Percentiles rank a stretch among this genome's conserved stretches.
Conservation (phyloP, 208 protist genomes). For the Jaenimonas drosophilae region DNA sequence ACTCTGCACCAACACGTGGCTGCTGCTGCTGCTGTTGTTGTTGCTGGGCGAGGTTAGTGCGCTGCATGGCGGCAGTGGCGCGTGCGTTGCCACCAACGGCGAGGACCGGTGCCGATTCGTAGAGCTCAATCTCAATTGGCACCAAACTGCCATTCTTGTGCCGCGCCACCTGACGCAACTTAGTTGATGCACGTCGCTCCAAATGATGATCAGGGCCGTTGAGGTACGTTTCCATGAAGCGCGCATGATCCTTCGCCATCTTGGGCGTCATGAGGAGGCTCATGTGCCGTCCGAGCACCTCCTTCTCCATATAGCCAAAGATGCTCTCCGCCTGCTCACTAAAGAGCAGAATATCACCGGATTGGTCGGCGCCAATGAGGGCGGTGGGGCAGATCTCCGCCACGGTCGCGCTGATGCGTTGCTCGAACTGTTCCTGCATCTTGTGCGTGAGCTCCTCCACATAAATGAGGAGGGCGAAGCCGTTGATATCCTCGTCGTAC, state of each 20-base stretch:
- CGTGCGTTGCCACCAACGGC: neutral
- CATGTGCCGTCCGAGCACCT: constrained; percentile 10
- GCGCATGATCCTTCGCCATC: constrained; percentile 7
- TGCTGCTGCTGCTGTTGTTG: neutral
- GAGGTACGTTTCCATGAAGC: too few species aligned
- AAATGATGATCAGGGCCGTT: too few species aligned
- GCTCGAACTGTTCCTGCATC: constrained; percentile 8
- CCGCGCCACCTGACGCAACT: neutral
- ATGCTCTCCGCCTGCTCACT: constrained; percentile 8
- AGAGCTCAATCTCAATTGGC: constrained; percentile 5
- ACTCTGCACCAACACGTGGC: neutral
- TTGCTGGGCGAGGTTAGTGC: too few species aligned
- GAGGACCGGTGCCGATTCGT: constrained; percentile 5
- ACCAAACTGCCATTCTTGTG: constrained; percentile 2
- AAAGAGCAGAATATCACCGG: constrained; percentile 11
- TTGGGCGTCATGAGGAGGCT: constrained; percentile 19
- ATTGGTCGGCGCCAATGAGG: constrained; percentile 7
- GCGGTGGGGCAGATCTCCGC: constrained; percentile 3
- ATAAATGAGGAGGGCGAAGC: constrained; percentile 1
- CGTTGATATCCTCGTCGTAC: neutral
- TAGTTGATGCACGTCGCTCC: too few species aligned
- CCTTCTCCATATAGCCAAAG: constrained; percentile 8
- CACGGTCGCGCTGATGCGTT: constrained; percentile 7
- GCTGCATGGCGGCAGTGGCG: neutral
- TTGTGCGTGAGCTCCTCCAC: constrained; percentile 7